Evolutionary conservation across 345 rosid species (phyloP).

Genomic region (Citropsis articulata): DNA sequence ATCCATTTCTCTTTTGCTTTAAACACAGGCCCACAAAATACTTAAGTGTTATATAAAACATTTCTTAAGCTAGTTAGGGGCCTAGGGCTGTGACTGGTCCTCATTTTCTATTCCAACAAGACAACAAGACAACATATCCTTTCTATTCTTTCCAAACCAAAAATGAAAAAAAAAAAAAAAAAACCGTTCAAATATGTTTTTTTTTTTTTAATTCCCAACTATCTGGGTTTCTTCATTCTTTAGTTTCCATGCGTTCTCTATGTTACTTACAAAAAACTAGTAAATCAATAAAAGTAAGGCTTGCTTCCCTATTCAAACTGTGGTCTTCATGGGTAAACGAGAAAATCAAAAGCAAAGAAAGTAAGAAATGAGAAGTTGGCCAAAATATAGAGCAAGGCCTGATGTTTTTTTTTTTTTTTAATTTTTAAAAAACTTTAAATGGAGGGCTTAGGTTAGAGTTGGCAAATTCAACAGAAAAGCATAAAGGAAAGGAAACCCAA

Average conservation of each 20-base stretch:
- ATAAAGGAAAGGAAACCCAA: conserved; percentile 34
- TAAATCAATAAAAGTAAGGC: conserved; percentile 3
- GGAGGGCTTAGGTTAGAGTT: conserved; percentile 16
- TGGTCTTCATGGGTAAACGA: conserved; percentile 23
- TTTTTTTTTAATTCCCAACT: too few species aligned
- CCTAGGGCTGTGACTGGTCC: conserved; percentile 7
- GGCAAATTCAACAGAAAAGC: conserved; percentile 35
- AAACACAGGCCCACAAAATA: background rate
- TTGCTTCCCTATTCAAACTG: conserved; percentile 15
- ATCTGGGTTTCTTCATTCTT: conserved; percentile 10
- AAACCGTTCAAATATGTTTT: too few species aligned
- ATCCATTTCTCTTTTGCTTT: conserved; percentile 27
- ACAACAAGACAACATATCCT: background rate
- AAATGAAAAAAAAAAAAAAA: too few species aligned
- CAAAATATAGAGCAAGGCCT: conserved; percentile 17
- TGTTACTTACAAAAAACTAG: background rate
- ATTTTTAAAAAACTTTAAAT: conserved; percentile 9
- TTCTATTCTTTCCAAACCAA: too few species aligned
- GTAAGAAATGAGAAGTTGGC: background rate
- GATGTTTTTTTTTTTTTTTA: conserved; percentile 2
- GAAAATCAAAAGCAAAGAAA: conserved; percentile 14
- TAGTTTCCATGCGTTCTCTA: background rate
- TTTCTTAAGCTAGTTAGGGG: conserved; percentile 12
- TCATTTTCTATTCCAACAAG: background rate
- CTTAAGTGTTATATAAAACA: background rate